Conservation (phyloP, 257 asterid genomes). For the Solanum paucissectum region DNA sequence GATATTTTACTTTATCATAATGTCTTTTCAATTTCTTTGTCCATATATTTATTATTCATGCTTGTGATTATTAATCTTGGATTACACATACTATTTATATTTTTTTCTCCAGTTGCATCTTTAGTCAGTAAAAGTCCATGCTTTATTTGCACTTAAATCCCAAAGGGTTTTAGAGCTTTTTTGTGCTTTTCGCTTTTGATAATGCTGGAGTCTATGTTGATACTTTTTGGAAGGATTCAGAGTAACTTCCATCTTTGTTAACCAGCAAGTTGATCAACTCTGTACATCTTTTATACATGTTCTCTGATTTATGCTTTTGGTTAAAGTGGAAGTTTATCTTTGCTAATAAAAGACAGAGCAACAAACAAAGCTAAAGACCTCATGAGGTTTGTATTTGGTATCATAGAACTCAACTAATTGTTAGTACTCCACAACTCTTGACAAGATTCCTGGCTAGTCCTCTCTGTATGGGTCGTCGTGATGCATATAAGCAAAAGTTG, state of each 20-base stretch:
- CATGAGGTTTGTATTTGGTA: not conserved
- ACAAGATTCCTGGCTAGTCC: not conserved
- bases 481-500: not conserved
- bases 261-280: not conserved
- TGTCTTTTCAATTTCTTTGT: not conserved
- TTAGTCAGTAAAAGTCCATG: not conserved
- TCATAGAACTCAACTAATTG: not conserved
- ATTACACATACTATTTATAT: not conserved
- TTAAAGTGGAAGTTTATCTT: not conserved
- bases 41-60: not conserved
- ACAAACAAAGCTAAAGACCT: not conserved
- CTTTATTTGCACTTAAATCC: not conserved
- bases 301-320: not conserved
- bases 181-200: not conserved
- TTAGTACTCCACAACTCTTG: not conserved
- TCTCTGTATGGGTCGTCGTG: not conserved
- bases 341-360: not conserved
- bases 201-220: not conserved
- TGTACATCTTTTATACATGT: not conserved
- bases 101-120: not conserved
- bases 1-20: not conserved
- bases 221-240: not conserved
- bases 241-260: not conserved
- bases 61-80: not conserved
- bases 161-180: too few species aligned